These are phyloP conservation scores for Whalleya microplaca DNA, from an alignment of 2,329 filamentous ascomycete genomes.

Conservation along the genomic window DNA sequence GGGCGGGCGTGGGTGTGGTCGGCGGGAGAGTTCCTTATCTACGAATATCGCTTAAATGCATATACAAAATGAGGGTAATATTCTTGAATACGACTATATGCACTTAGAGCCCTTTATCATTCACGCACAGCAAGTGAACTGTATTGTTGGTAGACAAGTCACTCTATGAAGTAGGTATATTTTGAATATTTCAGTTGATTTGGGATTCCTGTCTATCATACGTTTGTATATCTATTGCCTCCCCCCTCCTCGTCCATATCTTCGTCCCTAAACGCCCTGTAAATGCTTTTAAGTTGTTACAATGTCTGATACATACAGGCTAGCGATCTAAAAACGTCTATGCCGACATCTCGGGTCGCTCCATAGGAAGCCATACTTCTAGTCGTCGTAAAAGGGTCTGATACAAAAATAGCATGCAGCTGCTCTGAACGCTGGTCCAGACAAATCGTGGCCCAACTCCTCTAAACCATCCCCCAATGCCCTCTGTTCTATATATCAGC, in stretches of 20 bases:
- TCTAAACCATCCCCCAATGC: conserved; percentile 87
- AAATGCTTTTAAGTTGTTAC: conserved; percentile 33
- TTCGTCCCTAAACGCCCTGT: conserved; percentile 36
- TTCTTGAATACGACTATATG: neutral
- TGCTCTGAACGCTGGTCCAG: conserved; percentile 97
- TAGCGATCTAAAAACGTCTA: conserved; percentile 16
- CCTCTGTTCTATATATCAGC: conserved; percentile 90
- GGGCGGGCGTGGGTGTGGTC: neutral
- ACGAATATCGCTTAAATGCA: neutral
- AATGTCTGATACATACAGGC: conserved; percentile 15
- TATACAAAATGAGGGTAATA: neutral
- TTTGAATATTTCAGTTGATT: neutral
- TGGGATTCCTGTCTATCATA: conserved; percentile 31
- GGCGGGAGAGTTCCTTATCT: neutral
- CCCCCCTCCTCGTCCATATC: conserved; percentile 25
- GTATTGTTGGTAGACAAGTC: too few species aligned
- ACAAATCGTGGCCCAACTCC: conserved; percentile 91
- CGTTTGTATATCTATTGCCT: conserved; percentile 30
- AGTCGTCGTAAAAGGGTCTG: conserved; percentile 83
- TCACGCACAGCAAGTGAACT: too few species aligned
- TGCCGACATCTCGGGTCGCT: conserved; percentile 35
- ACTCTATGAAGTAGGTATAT: neutral
- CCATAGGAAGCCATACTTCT: conserved; percentile 53
- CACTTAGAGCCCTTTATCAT: neutral
- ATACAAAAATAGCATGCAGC: conserved; percentile 95